These are phyloP conservation scores for Hypoxylon sp. DNA, from an alignment of 2,329 filamentous ascomycete genomes.

Conservation along the genomic window DNA sequence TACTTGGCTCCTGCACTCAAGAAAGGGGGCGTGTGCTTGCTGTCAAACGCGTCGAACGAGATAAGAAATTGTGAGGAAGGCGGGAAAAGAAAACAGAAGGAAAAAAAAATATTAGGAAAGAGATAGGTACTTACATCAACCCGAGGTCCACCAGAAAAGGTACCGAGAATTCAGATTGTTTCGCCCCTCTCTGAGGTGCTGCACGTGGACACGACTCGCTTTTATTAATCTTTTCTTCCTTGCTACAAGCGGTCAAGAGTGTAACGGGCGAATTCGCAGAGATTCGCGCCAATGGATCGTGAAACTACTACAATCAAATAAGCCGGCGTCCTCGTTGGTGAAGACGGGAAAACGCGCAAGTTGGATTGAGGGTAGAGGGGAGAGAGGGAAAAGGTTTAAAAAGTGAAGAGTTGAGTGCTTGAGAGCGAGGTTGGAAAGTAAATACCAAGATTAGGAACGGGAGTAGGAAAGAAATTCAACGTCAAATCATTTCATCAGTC, in stretches of 20 bases:
- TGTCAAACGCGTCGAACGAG: slow-evolving; percentile 39
- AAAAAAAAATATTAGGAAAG: slow-evolving; percentile 38
- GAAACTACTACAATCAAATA: slow-evolving; percentile 27
- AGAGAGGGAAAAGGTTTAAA: slow-evolving; percentile 42
- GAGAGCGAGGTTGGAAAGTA: slow-evolving; percentile 49
- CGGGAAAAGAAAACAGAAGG: slow-evolving; percentile 27
- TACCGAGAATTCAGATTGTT: slow-evolving; percentile 39
- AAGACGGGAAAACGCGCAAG: slow-evolving; percentile 38
- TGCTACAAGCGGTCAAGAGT: slow-evolving; percentile 42
- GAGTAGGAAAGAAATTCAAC: slow-evolving; percentile 46
- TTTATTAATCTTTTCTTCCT: slow-evolving; percentile 33
- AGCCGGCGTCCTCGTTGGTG: slow-evolving; percentile 28
- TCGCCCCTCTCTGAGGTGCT: slow-evolving; percentile 39
- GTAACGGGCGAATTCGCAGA: slow-evolving; percentile 30
- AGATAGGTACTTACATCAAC: slow-evolving; percentile 39
- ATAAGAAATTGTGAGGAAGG: slow-evolving; percentile 34
- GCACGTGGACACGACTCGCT: slow-evolving; percentile 43
- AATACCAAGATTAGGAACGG: slow-evolving; percentile 48
- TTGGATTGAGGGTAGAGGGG: slow-evolving; percentile 29
- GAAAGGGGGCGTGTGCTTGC: slow-evolving; percentile 29
- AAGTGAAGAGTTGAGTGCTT: slow-evolving; percentile 44
- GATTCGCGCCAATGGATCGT: slow-evolving; percentile 33
- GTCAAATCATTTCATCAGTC: slow-evolving; percentile 47
- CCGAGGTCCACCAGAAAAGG: slow-evolving; percentile 37
- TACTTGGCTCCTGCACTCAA: slow-evolving; percentile 27